Conservation (phyloP, 1,139 yeast genomes). For the Sporopachydermia cereana region DNA sequence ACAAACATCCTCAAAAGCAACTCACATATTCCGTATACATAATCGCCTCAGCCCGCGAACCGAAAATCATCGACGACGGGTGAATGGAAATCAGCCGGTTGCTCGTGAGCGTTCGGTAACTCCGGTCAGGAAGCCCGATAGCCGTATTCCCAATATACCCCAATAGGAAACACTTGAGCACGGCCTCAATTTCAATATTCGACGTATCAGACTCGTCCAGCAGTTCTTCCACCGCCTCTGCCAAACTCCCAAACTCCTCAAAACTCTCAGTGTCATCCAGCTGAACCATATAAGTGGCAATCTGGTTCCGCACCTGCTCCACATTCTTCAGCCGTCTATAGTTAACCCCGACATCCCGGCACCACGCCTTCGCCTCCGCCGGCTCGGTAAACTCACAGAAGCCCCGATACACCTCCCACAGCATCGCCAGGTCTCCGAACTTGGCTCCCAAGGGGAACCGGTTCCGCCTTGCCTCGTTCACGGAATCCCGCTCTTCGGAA, state of each 20-base stretch:
- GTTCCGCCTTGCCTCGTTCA: slow-evolving; percentile 34
- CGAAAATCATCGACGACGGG: slow-evolving; percentile 85
- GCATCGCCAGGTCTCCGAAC: slow-evolving; percentile 74
- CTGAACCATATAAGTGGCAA: slow-evolving; percentile 54
- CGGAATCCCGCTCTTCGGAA: slow-evolving; percentile 73
- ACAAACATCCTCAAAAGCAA: too few species aligned
- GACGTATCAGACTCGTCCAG: slow-evolving; percentile 14
- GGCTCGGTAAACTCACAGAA: slow-evolving; percentile 34
- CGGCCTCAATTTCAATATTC: slow-evolving; percentile 36
- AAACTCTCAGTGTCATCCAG: slow-evolving; percentile 30
- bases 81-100: slow-evolving; percentile 72
- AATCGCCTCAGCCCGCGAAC: slow-evolving; percentile 70
- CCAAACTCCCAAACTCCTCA: neutral
- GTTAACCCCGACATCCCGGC: slow-evolving; percentile 64
- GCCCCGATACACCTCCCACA: slow-evolving; percentile 65
- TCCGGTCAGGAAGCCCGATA: slow-evolving; percentile 88
- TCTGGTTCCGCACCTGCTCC: slow-evolving; percentile 60
- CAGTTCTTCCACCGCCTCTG: slow-evolving; percentile 8
- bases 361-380: slow-evolving; percentile 65
- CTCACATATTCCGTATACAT: slow-evolving; percentile 86
- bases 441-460: slow-evolving; percentile 57
- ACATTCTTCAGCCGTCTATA: slow-evolving; percentile 76
- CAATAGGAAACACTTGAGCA: slow-evolving; percentile 65
- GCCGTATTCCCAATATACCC: slow-evolving; percentile 87
- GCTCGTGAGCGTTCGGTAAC: slow-evolving; percentile 71